Evolutionary conservation across 257 asterid species (phyloP).

Genomic region (Dorcoceras hygrometricum): DNA sequence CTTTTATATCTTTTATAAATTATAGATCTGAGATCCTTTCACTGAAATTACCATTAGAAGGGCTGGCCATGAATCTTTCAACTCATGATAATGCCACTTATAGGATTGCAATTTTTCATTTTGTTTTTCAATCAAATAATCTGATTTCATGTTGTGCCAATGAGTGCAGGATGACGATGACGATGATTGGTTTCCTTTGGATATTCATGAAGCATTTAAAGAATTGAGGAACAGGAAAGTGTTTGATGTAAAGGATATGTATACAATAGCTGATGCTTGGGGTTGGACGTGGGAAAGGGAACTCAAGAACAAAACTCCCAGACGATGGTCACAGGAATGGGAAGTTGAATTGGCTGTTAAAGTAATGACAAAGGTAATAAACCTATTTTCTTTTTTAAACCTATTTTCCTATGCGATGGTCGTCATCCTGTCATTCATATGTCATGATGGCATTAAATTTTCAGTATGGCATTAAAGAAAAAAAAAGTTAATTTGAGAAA

Average conservation of each 20-base stretch:
- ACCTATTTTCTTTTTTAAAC: slow-evolving; percentile 9
- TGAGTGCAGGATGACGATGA: slow-evolving; percentile 52
- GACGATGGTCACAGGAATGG: slow-evolving; percentile 98
- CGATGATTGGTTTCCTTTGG: slow-evolving; percentile 98
- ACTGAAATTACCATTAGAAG: too few species aligned
- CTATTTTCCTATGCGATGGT: slow-evolving; percentile 3
- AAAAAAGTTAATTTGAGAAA: background rate
- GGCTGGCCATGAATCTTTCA: too few species aligned
- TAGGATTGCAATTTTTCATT: background rate
- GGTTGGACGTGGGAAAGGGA: slow-evolving; percentile 97
- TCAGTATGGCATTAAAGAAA: background rate
- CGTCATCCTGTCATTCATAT: background rate
- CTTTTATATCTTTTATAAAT: too few species aligned
- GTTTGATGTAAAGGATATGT: slow-evolving; percentile 94
- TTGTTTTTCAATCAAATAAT: background rate
- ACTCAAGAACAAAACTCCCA: slow-evolving; percentile 76
- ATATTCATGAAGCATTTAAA: slow-evolving; percentile 78
- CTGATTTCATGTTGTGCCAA: background rate
- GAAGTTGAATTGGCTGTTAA: slow-evolving; percentile 88
- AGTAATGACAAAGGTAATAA: slow-evolving; percentile 72
- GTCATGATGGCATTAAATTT: too few species aligned
- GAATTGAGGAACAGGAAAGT: slow-evolving; percentile 79
- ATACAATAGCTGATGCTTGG: slow-evolving; percentile 97
- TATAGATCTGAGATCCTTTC: too few species aligned
- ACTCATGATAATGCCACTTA: too few species aligned